These are phyloP conservation scores for Oenanthe sinensis DNA, from an alignment of 129 eudicot genomes.

Conservation along the genomic window DNA sequence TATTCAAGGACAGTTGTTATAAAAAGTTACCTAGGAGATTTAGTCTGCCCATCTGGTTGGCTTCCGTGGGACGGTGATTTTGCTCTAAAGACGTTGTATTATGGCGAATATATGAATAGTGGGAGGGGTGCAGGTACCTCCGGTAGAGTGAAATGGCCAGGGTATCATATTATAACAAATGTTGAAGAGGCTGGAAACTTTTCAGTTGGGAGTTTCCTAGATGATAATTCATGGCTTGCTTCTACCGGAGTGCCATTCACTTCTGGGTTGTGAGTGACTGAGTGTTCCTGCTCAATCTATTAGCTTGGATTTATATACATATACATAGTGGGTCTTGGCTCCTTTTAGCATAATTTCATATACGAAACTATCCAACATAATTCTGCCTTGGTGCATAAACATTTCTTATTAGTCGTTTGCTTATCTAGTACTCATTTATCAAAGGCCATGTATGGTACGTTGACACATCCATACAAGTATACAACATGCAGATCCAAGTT, in stretches of 20 bases:
- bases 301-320: neutral
- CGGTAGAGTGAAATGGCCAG: slow-evolving; percentile 8
- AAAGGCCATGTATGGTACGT: neutral
- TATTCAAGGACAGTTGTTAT: neutral
- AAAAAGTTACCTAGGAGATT: neutral
- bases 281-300: neutral
- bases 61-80: neutral
- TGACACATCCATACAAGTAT: too few species aligned
- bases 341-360: too few species aligned
- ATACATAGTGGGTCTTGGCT: neutral
- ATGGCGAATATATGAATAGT: slow-evolving; percentile 6
- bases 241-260: neutral
- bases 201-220: neutral
- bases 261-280: neutral
- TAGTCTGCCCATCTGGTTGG: neutral
- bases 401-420: neutral
- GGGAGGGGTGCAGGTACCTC: slow-evolving; percentile 5
- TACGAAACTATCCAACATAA: too few species aligned
- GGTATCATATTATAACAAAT: slow-evolving; percentile 4
- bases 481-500: too few species aligned
- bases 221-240: neutral
- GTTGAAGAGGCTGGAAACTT: slow-evolving; percentile 3
- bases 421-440: neutral
- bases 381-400: too few species aligned
- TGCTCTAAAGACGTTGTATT: neutral